Conservation (phyloP, 371 early-diverging fungal species). For the Lichtheimia ramosa region DNA sequence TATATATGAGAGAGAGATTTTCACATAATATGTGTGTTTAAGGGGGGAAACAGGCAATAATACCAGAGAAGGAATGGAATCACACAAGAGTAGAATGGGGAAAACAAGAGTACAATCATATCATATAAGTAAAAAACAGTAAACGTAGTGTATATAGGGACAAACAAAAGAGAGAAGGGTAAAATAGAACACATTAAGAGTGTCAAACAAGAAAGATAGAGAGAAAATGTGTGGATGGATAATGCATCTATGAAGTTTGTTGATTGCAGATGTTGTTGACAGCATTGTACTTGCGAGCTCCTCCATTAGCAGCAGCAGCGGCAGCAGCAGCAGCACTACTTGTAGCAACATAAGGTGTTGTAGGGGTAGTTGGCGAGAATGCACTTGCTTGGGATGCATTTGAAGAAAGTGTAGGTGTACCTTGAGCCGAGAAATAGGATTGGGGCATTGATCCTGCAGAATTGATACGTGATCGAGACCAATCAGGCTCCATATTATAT, state of each 20-base stretch:
- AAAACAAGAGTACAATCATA: too few relatives aligned
- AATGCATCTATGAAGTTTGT: conserved; percentile 5
- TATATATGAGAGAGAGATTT: too few relatives aligned
- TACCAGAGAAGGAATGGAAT: too few relatives aligned
- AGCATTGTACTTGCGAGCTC: conserved; percentile 9
- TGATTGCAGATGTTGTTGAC: conserved; percentile 8
- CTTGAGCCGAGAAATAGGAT: conserved; percentile 15
- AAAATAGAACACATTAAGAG: not conserved
- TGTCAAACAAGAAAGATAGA: not conserved
- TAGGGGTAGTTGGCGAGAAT: conserved; percentile 20
- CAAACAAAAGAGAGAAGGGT: not conserved
- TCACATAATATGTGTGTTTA: too few relatives aligned
- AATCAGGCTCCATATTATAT: not conserved
- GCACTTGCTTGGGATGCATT: conserved; percentile 20
- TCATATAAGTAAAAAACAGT: not conserved
- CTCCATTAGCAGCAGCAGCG: not conserved
- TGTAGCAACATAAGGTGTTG: conserved; percentile 14
- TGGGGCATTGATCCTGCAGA: conserved; percentile 10
- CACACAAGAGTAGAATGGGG: too few relatives aligned
- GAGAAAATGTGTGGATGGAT: not conserved
- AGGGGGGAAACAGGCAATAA: too few relatives aligned
- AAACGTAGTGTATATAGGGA: not conserved
- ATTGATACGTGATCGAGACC: conserved; percentile 14
- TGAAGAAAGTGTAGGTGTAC: conserved; percentile 15
- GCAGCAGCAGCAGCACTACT: too few relatives aligned